phyloP scores from a whole-genome alignment of 2,329 filamentous ascomycete genomes.

The Xylaria sp. region DNA sequence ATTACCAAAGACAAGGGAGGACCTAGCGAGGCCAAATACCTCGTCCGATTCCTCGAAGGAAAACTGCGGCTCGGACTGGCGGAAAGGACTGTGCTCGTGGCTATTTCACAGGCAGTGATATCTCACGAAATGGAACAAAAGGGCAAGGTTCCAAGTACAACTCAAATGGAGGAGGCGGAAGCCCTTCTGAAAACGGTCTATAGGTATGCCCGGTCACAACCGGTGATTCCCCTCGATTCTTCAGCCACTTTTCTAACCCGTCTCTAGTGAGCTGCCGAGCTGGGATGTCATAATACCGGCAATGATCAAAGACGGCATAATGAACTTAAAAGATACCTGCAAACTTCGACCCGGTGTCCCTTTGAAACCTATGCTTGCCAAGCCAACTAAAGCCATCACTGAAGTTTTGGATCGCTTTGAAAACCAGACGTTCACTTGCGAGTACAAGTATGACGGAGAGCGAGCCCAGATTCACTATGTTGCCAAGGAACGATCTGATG shows the following conservation, averaged over 20 bases:
- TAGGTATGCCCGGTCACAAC: slow-evolving; percentile 57
- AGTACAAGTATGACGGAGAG: slow-evolving; percentile 99
- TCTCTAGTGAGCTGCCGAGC: slow-evolving; percentile 84
- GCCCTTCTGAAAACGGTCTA: slow-evolving; percentile 87
- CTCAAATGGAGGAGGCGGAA: slow-evolving; percentile 83
- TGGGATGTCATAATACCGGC: slow-evolving; percentile 95
- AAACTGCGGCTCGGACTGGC: slow-evolving; percentile 91
- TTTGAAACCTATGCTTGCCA: slow-evolving; percentile 97
- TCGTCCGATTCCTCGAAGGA: slow-evolving; percentile 91
- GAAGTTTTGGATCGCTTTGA: slow-evolving; percentile 98
- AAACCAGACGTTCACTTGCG: slow-evolving; percentile 92
- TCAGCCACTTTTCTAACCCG: slow-evolving; percentile 40
- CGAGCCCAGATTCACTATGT: slow-evolving; percentile 99
- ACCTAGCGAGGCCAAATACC: slow-evolving; percentile 91
- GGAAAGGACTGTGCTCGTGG: slow-evolving; percentile 89
- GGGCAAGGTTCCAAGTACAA: slow-evolving; percentile 72
- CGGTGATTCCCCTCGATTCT: slow-evolving; percentile 16
- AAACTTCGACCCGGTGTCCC: slow-evolving; percentile 93
- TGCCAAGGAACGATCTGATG: slow-evolving; percentile 74
- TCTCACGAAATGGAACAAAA: slow-evolving; percentile 78
- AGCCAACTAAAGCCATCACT: slow-evolving; percentile 96
- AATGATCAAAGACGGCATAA: slow-evolving; percentile 84
- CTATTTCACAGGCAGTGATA: slow-evolving; percentile 86
- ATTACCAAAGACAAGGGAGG: slow-evolving; percentile 93
- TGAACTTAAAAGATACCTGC: slow-evolving; percentile 81